phyloP scores from a whole-genome alignment of 306 rosid species.

The Vachellia collinsii region DNA sequence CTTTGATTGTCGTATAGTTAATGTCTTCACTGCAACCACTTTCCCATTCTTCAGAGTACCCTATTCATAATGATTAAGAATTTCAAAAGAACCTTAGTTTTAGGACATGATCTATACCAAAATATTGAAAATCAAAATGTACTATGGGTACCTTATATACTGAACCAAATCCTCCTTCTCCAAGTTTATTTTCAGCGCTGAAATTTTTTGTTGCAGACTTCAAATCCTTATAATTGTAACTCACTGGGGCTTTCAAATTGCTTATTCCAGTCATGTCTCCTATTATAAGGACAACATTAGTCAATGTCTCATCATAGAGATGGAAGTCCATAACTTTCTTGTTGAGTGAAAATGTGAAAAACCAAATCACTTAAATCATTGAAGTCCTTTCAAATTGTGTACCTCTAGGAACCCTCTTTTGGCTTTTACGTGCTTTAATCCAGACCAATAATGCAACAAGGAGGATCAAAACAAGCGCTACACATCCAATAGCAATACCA shows the following conservation, averaged over 20 bases:
- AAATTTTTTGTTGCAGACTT: not conserved
- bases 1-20: not conserved
- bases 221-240: not conserved
- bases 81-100: not conserved
- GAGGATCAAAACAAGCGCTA: not conserved
- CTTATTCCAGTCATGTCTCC: not conserved
- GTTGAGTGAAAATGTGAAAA: not conserved
- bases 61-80: not conserved
- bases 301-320: not conserved
- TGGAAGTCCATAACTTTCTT: not conserved
- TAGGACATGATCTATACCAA: not conserved
- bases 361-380: not conserved
- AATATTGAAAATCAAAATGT: not conserved
- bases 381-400: not conserved
- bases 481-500: not conserved
- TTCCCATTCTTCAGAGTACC: not conserved
- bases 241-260: not conserved
- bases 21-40: not conserved
- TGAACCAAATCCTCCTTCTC: not conserved
- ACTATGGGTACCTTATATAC: not conserved
- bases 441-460: not conserved
- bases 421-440: not conserved
- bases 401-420: not conserved
- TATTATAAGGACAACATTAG: not conserved
- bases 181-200: not conserved